Evolutionary conservation across 176 grass and related monocot species (phyloP), one percentile per base, ranked within the genome.

Genomic region (Ampelocalamus luodianensis): DNA sequence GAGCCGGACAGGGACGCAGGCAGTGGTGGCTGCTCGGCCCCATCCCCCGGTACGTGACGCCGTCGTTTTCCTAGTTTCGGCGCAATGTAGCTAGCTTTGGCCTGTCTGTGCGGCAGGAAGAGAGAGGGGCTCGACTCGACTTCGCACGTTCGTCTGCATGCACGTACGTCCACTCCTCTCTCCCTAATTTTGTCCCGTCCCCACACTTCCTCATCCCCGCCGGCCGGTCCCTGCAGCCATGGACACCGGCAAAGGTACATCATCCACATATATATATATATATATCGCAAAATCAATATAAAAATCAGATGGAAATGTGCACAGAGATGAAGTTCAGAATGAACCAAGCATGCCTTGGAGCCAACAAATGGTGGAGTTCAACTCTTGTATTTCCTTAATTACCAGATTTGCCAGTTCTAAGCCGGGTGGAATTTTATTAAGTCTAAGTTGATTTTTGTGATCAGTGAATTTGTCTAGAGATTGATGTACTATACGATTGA

Each of bases 11-110:
- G 54, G 20, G 54, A 58, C 51, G 54, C 14, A 23, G 49, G 15
- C 71, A 9, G 29, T 65, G 56, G 43, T 56, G 39, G 45, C 56
- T 36, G 20, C 24, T 2, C 27, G 71, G 29, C 0, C 24, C 59
- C 82, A 11, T 26, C 13, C 1, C 3, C 65, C 27, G 14, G 49
- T 67, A 22, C 20, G 62, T 13, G 68, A 10, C 49, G 51, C 16
- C 72, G 72, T 71, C 53, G 64, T 60, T 68, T 68, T 82, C 26
- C 59, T 23, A 43, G 68, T 74, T 81, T 10, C 46, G 60, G 77
- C 68, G 58, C 54, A 3, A n/a, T n/a, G 11, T 53, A 26, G 22
- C 51, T 53, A 26, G 22, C 51, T 61, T 16, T 50, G 36, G 23
- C 77, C 36, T 37, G 62, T 1, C 36, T 37, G 62, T 1, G 18